These are phyloP conservation scores for Purshia tridentata DNA, from an alignment of 306 rosid species.

Conservation along the genomic window DNA sequence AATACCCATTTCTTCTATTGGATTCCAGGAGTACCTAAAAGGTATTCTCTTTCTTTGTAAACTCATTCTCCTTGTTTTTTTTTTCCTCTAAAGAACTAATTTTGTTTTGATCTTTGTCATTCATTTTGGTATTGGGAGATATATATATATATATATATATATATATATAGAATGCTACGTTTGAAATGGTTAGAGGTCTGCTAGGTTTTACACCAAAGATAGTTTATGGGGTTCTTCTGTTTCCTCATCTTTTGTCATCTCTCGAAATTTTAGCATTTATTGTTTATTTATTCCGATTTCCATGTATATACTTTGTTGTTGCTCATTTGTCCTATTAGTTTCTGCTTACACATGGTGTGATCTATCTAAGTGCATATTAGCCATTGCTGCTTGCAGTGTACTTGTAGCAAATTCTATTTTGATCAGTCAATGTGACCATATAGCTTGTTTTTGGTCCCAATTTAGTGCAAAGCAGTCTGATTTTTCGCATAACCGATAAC, in stretches of 20 bases:
- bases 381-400: not conserved
- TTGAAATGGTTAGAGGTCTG: not conserved
- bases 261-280: not conserved
- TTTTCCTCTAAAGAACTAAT: too few species aligned
- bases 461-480: not conserved
- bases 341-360: not conserved
- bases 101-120: too few species aligned
- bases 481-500: too few species aligned
- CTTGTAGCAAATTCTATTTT: not conserved
- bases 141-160: not conserved
- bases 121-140: not conserved
- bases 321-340: not conserved
- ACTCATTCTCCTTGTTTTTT: not conserved
- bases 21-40: not conserved
- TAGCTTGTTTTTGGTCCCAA: not conserved
- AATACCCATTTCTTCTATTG: too few species aligned
- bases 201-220: not conserved
- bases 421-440: not conserved
- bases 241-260: too few species aligned
- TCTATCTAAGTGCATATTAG: not conserved
- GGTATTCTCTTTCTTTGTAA: not conserved
- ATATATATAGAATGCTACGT: not conserved
- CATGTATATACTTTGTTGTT: not conserved
- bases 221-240: not conserved
- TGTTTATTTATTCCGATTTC: not conserved